Percentiles rank a stretch among this genome's conserved stretches.
These are phyloP conservation scores for Colletotrichum lentis DNA, from an alignment of 2,329 filamentous ascomycete genomes.

Conservation along the genomic window DNA sequence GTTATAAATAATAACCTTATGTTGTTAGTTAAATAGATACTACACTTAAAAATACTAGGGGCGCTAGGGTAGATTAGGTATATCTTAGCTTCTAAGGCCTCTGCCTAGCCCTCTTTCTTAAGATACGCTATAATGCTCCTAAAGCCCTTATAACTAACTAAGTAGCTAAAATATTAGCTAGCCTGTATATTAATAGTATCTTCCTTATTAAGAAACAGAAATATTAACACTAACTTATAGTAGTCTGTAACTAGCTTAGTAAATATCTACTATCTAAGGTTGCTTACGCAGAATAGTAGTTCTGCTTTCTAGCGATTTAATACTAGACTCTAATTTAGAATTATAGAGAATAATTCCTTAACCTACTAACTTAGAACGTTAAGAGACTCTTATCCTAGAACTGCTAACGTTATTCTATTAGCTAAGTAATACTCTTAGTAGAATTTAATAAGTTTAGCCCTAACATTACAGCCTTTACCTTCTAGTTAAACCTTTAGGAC, in stretches of 20 bases:
- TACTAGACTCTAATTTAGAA: conserved; percentile 81
- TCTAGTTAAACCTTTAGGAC: conserved; percentile 85
- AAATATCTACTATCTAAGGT: conserved; percentile 74
- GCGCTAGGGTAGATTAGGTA: conserved; percentile 74
- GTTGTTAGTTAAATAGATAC: conserved; percentile 82
- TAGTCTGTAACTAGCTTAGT: conserved; percentile 92
- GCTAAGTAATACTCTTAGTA: conserved; percentile 89
- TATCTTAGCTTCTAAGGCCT: conserved; percentile 51
- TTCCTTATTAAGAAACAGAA: conserved; percentile 85
- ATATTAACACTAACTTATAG: conserved; percentile 80
- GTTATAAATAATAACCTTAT: too few species aligned
- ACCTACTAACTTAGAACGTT: conserved; percentile 87
- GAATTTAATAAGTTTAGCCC: conserved; percentile 91
- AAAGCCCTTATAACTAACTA: conserved; percentile 91
- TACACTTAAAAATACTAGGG: conserved; percentile 79
- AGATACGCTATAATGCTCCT: conserved; percentile 90
- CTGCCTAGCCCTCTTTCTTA: conserved; percentile 90
- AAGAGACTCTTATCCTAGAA: conserved; percentile 81
- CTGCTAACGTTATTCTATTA: conserved; percentile 90
- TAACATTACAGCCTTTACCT: conserved; percentile 79
- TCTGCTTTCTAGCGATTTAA: conserved; percentile 63
- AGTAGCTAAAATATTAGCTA: conserved; percentile 82
- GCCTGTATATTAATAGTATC: conserved; percentile 81
- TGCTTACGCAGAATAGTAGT: conserved; percentile 57
- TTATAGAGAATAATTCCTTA: conserved; percentile 78